Evolutionary conservation across 208 protist genomes (phyloP).

Genomic region (Strigomonas culicis): DNA sequence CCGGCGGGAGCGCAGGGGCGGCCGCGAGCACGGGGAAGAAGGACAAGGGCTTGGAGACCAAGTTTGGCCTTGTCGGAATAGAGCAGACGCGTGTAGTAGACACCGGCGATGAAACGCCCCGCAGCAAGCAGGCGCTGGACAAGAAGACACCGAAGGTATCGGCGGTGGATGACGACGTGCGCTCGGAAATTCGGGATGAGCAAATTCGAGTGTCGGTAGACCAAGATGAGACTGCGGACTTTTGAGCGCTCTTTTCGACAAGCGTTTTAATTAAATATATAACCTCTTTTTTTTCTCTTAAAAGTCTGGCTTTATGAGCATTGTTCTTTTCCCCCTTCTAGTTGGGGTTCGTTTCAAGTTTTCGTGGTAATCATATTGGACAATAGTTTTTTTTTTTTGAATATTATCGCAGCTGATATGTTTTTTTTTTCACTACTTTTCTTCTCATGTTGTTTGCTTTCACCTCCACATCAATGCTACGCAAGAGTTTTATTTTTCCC

Average conservation of each 20-base stretch:
- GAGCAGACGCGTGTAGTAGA: constrained; percentile 47
- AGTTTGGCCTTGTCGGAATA: constrained; percentile 57
- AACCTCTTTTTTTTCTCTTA: no score
- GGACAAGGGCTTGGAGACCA: constrained; percentile 28
- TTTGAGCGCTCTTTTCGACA: no score
- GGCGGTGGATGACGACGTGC: not conserved
- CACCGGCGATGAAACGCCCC: not conserved
- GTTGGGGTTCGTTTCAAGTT: no score
- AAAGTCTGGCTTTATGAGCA: no score
- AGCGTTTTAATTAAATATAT: no score
- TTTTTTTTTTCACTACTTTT: not conserved
- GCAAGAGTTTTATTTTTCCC: not conserved
- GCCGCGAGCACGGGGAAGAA: constrained; percentile 6
- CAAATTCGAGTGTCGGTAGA: no score
- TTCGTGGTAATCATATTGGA: no score
- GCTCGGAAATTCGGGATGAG: no score
- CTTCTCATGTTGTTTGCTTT: not conserved
- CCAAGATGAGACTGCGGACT: no score
- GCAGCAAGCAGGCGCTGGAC: not conserved
- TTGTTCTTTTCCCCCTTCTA: no score
- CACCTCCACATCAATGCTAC: not conserved
- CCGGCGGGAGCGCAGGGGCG: constrained; percentile 7
- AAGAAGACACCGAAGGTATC: not conserved
- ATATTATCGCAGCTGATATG: no score
- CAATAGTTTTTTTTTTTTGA: no score